Percentiles rank a stretch among this genome's conserved stretches.
phyloP scores from a whole-genome alignment of 306 rosid species.

The Acacia melanoxylon region DNA sequence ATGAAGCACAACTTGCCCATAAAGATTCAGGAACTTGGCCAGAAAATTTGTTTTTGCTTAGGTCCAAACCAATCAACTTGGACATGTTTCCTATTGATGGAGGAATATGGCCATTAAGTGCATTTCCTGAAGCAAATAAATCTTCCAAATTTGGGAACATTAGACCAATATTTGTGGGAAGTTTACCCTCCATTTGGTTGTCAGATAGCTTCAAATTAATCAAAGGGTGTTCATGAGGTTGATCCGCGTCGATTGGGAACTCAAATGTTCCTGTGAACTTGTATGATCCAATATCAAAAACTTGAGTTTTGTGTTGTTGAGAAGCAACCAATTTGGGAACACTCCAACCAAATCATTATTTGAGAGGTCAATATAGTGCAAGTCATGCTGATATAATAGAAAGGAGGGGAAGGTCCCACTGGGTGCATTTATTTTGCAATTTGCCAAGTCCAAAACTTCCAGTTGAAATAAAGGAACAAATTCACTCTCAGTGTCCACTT shows the following conservation, averaged over 20 bases:
- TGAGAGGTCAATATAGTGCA: background rate
- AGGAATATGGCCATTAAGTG: background rate
- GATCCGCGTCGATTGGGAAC: background rate
- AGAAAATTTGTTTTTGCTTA: background rate
- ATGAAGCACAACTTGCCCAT: background rate
- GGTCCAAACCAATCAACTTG: background rate
- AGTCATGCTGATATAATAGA: background rate
- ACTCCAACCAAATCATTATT: background rate
- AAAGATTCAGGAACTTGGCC: background rate
- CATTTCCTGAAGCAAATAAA: background rate
- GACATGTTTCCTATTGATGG: background rate
- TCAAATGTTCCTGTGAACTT: background rate
- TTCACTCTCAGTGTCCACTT: background rate
- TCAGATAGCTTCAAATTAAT: background rate
- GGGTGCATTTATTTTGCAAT: background rate
- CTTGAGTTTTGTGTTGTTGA: background rate
- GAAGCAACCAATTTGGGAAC: background rate
- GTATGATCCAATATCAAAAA: background rate
- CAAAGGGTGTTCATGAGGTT: background rate
- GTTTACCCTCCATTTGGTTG: background rate
- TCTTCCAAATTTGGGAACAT: background rate
- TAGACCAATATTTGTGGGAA: background rate
- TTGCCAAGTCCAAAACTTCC: background rate
- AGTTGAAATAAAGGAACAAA: background rate
- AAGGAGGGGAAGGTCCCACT: background rate